A percentile compares a stretch with the other conserved stretches of the same genome.
Conservation (phyloP, 192 early-diverging fungal genomes). For the Irineochytrium annulatum region DNA sequence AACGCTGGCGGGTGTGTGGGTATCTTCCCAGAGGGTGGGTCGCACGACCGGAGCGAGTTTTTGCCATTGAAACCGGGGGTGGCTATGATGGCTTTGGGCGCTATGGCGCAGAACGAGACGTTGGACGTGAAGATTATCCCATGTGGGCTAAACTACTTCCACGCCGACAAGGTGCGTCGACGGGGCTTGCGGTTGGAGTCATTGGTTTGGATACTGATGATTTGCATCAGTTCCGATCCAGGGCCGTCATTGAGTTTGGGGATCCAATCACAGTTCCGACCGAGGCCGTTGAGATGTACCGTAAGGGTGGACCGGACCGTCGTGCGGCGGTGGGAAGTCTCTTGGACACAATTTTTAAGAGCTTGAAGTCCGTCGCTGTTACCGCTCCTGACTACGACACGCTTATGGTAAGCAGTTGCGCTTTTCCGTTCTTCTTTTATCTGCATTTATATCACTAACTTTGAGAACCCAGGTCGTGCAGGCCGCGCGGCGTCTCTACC, state of each 20-base stretch:
- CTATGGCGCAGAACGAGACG: conserved; percentile 78
- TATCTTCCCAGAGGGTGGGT: conserved; percentile 98
- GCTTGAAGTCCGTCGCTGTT: conserved; percentile 83
- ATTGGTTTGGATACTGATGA: neutral
- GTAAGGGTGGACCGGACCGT: conserved; percentile 74
- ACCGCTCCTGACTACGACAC: conserved; percentile 92
- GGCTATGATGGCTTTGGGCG: conserved; percentile 65
- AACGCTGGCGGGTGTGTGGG: conserved; percentile 76
- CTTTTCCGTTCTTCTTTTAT: neutral
- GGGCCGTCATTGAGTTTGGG: conserved; percentile 97
- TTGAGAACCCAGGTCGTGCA: conserved; percentile 69
- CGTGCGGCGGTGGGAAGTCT: conserved; percentile 75
- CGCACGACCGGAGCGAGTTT: conserved; percentile 94
- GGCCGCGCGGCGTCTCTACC: conserved; percentile 88
- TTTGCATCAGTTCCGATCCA: conserved; percentile 81
- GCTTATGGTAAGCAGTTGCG: conserved; percentile 54
- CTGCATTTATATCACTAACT: neutral
- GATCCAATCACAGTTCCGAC: conserved; percentile 75
- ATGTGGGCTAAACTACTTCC: conserved; percentile 91
- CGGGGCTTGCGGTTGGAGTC: neutral
- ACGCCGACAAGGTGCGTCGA: conserved; percentile 58
- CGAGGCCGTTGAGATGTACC: conserved; percentile 81
- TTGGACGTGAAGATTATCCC: conserved; percentile 93
- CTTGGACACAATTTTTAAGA: conserved; percentile 74
- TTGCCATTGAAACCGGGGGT: conserved; percentile 86